Evolutionary conservation across 2,329 filamentous ascomycete genomes (phyloP).

Genomic region (Chaetomiaceae sp.): DNA sequence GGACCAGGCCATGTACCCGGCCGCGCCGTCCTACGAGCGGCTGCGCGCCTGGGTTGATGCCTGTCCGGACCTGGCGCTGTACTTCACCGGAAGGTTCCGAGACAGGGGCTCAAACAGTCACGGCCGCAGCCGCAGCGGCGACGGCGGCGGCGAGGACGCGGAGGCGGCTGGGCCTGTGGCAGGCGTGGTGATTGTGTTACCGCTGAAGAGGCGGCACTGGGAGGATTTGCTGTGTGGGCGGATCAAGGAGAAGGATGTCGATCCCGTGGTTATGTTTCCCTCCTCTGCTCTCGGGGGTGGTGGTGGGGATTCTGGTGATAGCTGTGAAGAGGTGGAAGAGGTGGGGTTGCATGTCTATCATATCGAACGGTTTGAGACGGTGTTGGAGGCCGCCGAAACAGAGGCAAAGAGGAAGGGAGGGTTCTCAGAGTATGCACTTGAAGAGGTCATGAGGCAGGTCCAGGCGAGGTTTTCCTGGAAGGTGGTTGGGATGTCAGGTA

Average conservation of each 20-base stretch:
- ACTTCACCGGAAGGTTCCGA: conserved; percentile 24
- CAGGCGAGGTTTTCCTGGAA: conserved; percentile 20
- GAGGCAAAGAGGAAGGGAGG: conserved; percentile 4
- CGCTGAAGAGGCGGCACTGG: conserved; percentile 28
- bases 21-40: conserved; percentile 29
- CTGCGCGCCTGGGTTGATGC: conserved; percentile 30
- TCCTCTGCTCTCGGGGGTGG: not conserved
- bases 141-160: not conserved
- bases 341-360: conserved; percentile 37
- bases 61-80: conserved; percentile 29
- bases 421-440: conserved; percentile 27
- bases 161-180: not conserved
- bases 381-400: too few relatives aligned
- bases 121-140: too few relatives aligned
- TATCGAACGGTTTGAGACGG: conserved; percentile 29
- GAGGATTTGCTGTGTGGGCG: conserved; percentile 28
- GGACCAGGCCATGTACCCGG: conserved; percentile 35
- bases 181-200: conserved; percentile 33
- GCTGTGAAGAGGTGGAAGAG: conserved; percentile 9
- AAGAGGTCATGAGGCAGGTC: conserved; percentile 19
- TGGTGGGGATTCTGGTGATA: too few relatives aligned
- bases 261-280: conserved; percentile 28
- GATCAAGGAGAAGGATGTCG: conserved; percentile 30
- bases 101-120: too few relatives aligned
- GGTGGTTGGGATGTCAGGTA: conserved; percentile 30